phyloP scores from a whole-genome alignment of 352 stramenopile genomes.

The Blastocystis sp. region DNA sequence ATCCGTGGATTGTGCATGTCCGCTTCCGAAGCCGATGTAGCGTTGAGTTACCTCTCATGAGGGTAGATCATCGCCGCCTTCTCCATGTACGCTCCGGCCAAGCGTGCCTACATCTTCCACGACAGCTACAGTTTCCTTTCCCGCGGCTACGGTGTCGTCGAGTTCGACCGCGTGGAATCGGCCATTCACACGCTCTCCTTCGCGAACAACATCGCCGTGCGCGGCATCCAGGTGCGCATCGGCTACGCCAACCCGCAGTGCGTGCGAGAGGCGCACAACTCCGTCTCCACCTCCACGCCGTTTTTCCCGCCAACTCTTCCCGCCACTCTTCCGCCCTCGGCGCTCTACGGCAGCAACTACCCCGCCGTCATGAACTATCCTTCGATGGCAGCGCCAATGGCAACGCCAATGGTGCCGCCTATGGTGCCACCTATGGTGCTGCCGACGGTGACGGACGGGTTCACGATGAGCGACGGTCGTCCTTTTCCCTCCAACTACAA shows the following conservation, averaged over 20 bases:
- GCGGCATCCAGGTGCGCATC: constrained; percentile 32
- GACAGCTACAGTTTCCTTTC: constrained; percentile 55
- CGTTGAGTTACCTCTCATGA: not conserved
- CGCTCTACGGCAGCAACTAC: not conserved
- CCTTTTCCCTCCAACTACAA: constrained; percentile 26
- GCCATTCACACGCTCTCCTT: constrained; percentile 12
- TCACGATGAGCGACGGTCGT: constrained; percentile 11
- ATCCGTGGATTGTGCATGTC: constrained; percentile 12
- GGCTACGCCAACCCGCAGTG: constrained; percentile 49
- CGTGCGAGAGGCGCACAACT: constrained; percentile 16
- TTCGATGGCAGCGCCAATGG: too few relatives aligned
- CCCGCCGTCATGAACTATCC: not conserved
- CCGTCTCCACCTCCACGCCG: not conserved
- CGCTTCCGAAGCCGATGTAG: constrained; percentile 28
- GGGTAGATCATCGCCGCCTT: constrained; percentile 25
- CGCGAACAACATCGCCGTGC: not conserved
- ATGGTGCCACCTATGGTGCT: not conserved
- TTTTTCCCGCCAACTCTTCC: not conserved
- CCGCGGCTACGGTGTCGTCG: constrained; percentile 51
- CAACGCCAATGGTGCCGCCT: too few relatives aligned
- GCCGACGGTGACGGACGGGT: not conserved
- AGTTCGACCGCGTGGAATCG: constrained; percentile 36
- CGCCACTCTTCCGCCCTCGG: not conserved
- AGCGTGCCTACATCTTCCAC: constrained; percentile 28
- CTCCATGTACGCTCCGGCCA: constrained; percentile 21